These are phyloP conservation scores for Lentinus tigrinus DNA, from an alignment of 768 basidiomycete genomes.

Conservation along the genomic window DNA sequence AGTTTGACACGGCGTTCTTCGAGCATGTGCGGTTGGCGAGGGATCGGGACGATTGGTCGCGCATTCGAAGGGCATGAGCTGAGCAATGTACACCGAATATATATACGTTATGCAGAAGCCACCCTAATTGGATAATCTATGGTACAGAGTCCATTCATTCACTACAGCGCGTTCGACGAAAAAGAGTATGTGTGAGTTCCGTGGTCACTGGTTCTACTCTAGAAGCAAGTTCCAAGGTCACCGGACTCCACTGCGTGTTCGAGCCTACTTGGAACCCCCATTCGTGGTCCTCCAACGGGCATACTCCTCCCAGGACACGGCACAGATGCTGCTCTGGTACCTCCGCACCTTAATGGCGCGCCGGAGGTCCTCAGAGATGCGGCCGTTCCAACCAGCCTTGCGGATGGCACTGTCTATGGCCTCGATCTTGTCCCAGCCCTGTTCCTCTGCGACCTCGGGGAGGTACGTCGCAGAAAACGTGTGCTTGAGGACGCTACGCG, in stretches of 20 bases:
- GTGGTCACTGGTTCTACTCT: not conserved
- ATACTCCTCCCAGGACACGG: conserved; percentile 76
- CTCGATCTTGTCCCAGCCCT: conserved; percentile 92
- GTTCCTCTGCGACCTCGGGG: conserved; percentile 88
- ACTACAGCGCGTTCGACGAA: not conserved
- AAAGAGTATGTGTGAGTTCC: not conserved
- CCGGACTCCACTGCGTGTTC: not conserved
- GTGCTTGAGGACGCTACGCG: conserved; percentile 50
- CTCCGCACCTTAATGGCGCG: conserved; percentile 73
- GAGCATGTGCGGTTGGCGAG: not conserved
- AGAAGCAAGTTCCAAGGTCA: not conserved
- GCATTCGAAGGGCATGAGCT: not conserved
- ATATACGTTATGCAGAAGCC: conserved; percentile 9
- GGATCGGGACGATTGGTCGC: not conserved
- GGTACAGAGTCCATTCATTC: conserved; percentile 7
- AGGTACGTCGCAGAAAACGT: conserved; percentile 86
- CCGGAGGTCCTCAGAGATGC: conserved; percentile 79
- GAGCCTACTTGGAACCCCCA: conserved; percentile 35
- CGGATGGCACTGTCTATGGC: conserved; percentile 88
- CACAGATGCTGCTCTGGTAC: conserved; percentile 76
- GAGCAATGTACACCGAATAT: not conserved
- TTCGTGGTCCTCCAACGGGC: conserved; percentile 65
- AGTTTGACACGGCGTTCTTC: conserved; percentile 9
- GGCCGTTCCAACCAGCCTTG: conserved; percentile 88
- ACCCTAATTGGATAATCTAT: conserved; percentile 14